Evolutionary conservation across 495 filamentous ascomycete species (phyloP), one percentile per base, ranked within the genome.

Genomic region (Apodospora peruviana): DNA sequence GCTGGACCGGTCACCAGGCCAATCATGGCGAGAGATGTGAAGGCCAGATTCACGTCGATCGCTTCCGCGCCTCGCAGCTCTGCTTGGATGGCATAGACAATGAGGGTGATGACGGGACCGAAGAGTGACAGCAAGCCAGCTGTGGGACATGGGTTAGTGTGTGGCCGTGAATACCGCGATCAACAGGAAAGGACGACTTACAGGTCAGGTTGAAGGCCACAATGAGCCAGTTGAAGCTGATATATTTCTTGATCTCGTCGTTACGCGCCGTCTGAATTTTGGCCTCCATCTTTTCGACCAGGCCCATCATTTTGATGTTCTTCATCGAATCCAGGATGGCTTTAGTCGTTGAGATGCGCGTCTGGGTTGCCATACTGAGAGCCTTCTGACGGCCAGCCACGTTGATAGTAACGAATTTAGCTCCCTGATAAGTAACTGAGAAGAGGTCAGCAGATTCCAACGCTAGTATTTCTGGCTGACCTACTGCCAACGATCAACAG

Each of bases 251-350:
- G 7, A 54, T 45, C 34, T 54, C 51, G 2, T 23, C 2, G 18
- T 44, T 34, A 20, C 51, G 37, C 11, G 45, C 44, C 1, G 10
- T 20, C 18, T 44, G 51, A 22, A 37, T 50, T 27, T 48, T 53
- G 45, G 51, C 51, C 20, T 48, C 51, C 3, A 82, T 52, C 4
- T 44, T 50, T 1, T 65, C 55, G 14, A 70, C 69, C 10, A 84
- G 57, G 1, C 80, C 82, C 11, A 80, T 70, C 76, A 84, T 82
- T 51, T 83, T 85, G 40, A 86, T 64, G 14, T 69, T 67, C 50
- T 83, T 82, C 56, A 82, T 80, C 0, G 77, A 67, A 17, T 76
- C 66, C 4, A 84, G 59, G 61, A 80, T 75, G 1, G 71, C 56
- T 12, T 65, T 73, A 9, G 76, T 81, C 17, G 66, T 61, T n/a